Percentiles rank a stretch among this genome's conserved stretches.
These are phyloP conservation scores for Torulaspora quercuum DNA, from an alignment of 805 yeast species.

Conservation along the genomic window DNA sequence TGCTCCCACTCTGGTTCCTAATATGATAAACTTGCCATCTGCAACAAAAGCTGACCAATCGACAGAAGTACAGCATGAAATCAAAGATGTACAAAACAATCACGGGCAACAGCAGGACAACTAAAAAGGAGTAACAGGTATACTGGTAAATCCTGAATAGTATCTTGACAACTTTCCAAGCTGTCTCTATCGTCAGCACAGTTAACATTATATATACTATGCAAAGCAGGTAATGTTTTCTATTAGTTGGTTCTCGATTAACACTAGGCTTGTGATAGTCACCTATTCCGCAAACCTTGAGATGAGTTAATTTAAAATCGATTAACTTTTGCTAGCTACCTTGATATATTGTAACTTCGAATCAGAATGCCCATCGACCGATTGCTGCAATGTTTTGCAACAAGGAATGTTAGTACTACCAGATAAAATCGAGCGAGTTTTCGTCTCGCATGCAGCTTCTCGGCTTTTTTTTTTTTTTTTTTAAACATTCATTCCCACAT, in stretches of 20 bases:
- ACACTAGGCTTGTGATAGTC: too few relatives aligned
- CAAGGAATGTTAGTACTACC: too few relatives aligned
- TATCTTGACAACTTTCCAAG: conserved; percentile 7
- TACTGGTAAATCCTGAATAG: conserved; percentile 9
- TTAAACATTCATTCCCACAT: conserved; percentile 1
- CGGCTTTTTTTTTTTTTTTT: conserved; percentile 5
- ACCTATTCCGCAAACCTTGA: too few relatives aligned
- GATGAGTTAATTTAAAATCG: too few relatives aligned
- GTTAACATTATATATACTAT: conserved; percentile 1
- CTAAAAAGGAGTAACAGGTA: conserved; percentile 11
- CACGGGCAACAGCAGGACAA: conserved; percentile 11
- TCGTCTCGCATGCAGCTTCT: not conserved
- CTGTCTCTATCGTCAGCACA: conserved; percentile 5
- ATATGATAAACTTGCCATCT: conserved; percentile 12
- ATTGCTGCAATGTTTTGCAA: too few relatives aligned
- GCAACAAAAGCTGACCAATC: conserved; percentile 8
- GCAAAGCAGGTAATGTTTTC: too few relatives aligned
- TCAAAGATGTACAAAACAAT: conserved; percentile 10
- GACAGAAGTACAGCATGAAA: conserved; percentile 9
- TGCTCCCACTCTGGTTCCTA: conserved; percentile 8
- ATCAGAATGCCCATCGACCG: too few relatives aligned
- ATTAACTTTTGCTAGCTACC: too few relatives aligned
- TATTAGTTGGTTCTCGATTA: too few relatives aligned
- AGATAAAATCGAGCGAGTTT: not conserved
- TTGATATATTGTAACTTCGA: too few relatives aligned